Base-by-base conservation (phyloP, 129 eudicot genomes). In the Artemisia annua region DNA sequence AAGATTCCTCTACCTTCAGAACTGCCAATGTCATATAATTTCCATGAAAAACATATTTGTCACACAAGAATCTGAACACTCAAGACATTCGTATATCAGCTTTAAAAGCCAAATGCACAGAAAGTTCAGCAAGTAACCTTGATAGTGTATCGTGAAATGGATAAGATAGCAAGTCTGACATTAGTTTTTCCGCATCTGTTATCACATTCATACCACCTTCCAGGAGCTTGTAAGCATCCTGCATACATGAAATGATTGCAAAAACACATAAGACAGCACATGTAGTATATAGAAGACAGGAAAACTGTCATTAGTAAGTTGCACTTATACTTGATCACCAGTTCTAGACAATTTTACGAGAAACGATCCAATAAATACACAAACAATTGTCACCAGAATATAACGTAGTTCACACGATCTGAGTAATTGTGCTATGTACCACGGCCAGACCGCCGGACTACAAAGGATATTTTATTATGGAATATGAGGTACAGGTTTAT, bases 171-270 rank as follows among this genome's bases (percentile, higher is more conserved):
- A 94, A 82, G 71, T 72, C 82, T 1, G 83, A 67, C 35, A 94
- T 89, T 69, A 76, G 84, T 49, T 82, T 87, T 52, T 90, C 91
- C 0, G 96, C 84, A 77, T 94, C 98, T 54, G 96, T 74, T 79
- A 87, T 78, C 89, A 94, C 69, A 19, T 94, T 91, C 20, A 94
- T 81, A 54, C 96, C 98, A 62, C 92, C 98, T 78, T 90, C 89
- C 52, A 94, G 82, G 54, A 94, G 87, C 79, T 80, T 66, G 63
- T 77, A 81, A 46, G 97, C 91, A 64, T 94, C 98, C 98, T 94
- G 87, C 54, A 69, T 59, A 79, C 56, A 79, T 35, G 11, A 58
- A 79, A 70, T 20, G 44, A 64, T 66, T n/a, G 15, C 11, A 3
- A 63, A 7, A 63, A 26, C 48, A 61, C 20, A 14, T 7, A 7